phyloP scores from a whole-genome alignment of 148 eudicot species.

The Cornus suecica region DNA sequence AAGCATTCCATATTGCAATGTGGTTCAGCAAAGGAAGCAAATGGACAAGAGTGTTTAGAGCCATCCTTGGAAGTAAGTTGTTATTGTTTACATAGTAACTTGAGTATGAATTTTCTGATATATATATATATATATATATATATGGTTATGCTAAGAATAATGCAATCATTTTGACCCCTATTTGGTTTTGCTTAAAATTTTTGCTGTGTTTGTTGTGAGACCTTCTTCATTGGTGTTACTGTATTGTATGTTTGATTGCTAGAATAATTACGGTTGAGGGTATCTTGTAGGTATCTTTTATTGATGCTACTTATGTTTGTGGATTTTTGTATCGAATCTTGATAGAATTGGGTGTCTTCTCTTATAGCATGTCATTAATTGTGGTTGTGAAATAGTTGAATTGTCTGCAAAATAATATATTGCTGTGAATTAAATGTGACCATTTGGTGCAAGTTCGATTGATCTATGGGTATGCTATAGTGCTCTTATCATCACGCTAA shows the following conservation, averaged over 20 bases:
- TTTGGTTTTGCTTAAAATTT: neutral
- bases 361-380: neutral
- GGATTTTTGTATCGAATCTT: neutral
- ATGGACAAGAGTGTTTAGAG: conserved; percentile 1
- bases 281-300: neutral
- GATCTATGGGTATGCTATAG: neutral
- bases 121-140: too few species aligned
- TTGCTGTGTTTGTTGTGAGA: neutral
- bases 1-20: conserved; percentile 11
- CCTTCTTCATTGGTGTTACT: neutral
- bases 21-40: conserved; percentile 18
- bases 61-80: conserved; percentile 24
- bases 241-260: neutral
- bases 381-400: neutral
- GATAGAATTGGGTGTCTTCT: neutral
- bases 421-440: too few species aligned
- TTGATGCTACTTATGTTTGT: neutral
- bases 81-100: neutral
- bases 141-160: neutral
- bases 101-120: neutral
- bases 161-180: neutral
- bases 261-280: neutral
- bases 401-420: neutral
- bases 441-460: too few species aligned
- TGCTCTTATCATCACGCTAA: too few species aligned